Base-by-base conservation (phyloP, 495 filamentous ascomycete genomes). In the Pyrenula aspistea region DNA sequence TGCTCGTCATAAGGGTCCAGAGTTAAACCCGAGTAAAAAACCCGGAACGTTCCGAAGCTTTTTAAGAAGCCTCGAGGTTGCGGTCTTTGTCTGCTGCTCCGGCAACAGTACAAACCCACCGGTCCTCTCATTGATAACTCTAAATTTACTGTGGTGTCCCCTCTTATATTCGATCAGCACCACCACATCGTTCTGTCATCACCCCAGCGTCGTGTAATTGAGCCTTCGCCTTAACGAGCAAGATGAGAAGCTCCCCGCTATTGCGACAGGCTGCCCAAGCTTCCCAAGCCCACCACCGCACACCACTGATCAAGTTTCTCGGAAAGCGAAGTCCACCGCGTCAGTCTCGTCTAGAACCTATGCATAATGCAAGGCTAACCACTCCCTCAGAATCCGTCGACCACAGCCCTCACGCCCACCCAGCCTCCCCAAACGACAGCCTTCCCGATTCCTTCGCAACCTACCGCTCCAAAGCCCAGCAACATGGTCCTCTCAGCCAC, bases 381-480 rank as follows among this genome's bases (percentile, higher is more conserved):
- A n/a, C n/a, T n/a, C 4, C 15, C 15, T 15, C 70, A 93, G 83
- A 79, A 55, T 80, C 81, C 48, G 63, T 87, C 63, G 84, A 92
- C 77, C 83, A 93, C 77, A 77, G 81, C 61, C 83, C 73, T 63
- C 74, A 70, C 49, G 73, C 77, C 50, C 82, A 86, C 67, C 83
- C 83, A 25, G 79, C 82, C 49, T 83, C 86, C 51, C 88, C 89
- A 63, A 62, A 78, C 2, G 63, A 75, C 36, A 52, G 62, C 51
- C 78, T 86, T 20, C 83, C 83, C 47, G 78, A 84, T 61, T 86
- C 86, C 50, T 98, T 98, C 77, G 89, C 89, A 59, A 75, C 83
- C 62, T 98, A 98, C 81, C 85, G 93, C 64, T 81, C 85, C 67
- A 89, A 89, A 71, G 94, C 92, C 23, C 87, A 90, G 70, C 92